Evolutionary conservation across 441 rosid genomes (phyloP), one percentile per base, ranked within the genome.

Genomic region (Cnidoscolus chayamansa): DNA sequence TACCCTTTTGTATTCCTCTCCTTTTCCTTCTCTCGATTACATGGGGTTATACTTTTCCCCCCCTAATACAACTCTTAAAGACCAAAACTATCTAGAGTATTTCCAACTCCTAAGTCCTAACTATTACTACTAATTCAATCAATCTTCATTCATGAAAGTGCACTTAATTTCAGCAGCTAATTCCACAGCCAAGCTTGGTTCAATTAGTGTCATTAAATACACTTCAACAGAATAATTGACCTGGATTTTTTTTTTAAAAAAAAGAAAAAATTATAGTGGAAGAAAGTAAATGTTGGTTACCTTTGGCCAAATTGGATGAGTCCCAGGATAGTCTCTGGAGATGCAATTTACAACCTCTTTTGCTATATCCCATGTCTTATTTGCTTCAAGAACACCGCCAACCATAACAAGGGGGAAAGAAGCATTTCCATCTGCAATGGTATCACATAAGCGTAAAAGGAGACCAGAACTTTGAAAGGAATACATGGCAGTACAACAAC

Each of bases 331-430:
- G 69, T 82, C 85, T 75, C 79, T 84, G 60, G 83, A 75, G 72
- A 89, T 86, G 74, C 77, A 85, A 57, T 81, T 72, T 54, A 88
- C 74, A 63, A 88, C 95, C 77, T 89, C 95, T 77, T 80, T 84
- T 68, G 90, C 92, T 65, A 89, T 85, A 75, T 89, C 92, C 90
- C 95, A 87, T 50, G 84, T 86, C 80, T 67, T 83, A 65, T 86
- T 86, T 53, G 87, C 92, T 78, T 83, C 87, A 62, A 89, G 95
- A 75, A 88, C 92, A 50, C 95, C 95, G 31, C 95, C 95, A 70
- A 89, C 95, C 92, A 89, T 87, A 74, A 89, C 90, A 19, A 89
- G 87, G 48, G 92, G 92, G 65, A 89, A 86, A 30, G 82, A 71
- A 72, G 72, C 80, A 51, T 78, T 86, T 75, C 86, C 86, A 81